Conservation (phyloP, 768 basidiomycete species). For the Leucogyrophana mollusca region DNA sequence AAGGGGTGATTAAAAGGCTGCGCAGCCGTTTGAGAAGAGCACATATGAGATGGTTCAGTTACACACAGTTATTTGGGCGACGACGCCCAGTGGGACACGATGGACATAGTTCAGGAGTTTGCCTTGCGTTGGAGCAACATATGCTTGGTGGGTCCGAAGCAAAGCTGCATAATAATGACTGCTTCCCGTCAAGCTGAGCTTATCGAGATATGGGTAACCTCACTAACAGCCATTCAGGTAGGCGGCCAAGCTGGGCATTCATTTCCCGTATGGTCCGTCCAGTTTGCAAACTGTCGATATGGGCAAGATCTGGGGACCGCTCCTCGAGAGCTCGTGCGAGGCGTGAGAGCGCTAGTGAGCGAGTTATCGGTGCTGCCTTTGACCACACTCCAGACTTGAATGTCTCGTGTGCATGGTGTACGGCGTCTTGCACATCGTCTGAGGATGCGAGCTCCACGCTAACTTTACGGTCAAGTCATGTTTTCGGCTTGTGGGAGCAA, state of each 20-base stretch:
- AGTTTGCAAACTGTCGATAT: constrained; percentile 72
- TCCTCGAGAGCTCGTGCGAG: constrained; percentile 64
- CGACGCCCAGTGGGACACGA: constrained; percentile 82
- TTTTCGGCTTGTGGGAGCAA: neutral
- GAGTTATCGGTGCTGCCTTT: constrained; percentile 49
- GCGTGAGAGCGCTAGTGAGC: constrained; percentile 63
- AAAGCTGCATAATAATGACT: constrained; percentile 81
- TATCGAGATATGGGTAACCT: neutral
- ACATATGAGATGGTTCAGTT: neutral
- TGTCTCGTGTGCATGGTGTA: constrained; percentile 52
- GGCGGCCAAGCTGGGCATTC: constrained; percentile 70
- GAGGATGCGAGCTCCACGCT: constrained; percentile 58
- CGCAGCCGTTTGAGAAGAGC: neutral
- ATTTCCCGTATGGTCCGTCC: constrained; percentile 84
- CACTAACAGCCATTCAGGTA: constrained; percentile 86
- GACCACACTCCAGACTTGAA: constrained; percentile 78
- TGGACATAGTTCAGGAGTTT: constrained; percentile 76
- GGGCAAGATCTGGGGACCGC: constrained; percentile 56
- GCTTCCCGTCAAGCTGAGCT: constrained; percentile 5
- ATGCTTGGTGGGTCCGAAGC: constrained; percentile 64
- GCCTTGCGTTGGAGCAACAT: constrained; percentile 78
- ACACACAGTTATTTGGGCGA: constrained; percentile 80
- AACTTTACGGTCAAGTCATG: neutral
- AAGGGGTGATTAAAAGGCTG: constrained; percentile 90
- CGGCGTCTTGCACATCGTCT: constrained; percentile 49